Evolutionary conservation across 179 eudicot genomes (phyloP).

Genomic region (Monotropa hypopitys): DNA sequence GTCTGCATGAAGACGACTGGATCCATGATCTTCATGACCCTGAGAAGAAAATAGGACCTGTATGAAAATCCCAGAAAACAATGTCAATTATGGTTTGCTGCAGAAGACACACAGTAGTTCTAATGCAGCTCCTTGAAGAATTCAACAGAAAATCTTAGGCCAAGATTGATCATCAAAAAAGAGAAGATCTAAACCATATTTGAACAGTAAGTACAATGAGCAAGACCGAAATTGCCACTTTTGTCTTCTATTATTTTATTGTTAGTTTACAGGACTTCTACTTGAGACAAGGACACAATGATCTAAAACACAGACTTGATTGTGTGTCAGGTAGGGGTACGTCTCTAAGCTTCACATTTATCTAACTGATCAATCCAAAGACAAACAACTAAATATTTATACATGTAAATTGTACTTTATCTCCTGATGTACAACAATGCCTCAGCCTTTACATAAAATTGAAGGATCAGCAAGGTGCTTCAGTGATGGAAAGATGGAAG

Average conservation of each 20-base stretch:
- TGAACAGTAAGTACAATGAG: background rate
- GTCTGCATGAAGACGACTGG: conserved; percentile 38
- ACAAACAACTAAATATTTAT: background rate
- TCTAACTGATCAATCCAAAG: background rate
- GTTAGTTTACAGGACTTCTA: background rate
- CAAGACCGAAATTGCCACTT: background rate
- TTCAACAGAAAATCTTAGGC: background rate
- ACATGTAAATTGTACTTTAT: background rate
- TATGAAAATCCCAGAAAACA: conserved; percentile 11
- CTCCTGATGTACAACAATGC: background rate
- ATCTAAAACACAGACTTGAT: background rate
- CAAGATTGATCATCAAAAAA: background rate
- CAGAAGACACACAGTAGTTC: background rate
- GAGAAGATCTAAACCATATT: background rate
- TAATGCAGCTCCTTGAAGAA: background rate
- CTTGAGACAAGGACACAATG: background rate
- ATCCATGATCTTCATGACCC: conserved; percentile 35
- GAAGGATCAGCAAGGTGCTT: background rate
- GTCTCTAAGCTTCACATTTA: background rate
- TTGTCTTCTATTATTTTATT: background rate
- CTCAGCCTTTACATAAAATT: background rate
- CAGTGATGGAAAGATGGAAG: background rate
- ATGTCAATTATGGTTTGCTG: background rate
- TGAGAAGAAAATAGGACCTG: conserved; percentile 67
- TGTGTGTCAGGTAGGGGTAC: background rate